Evolutionary conservation across 331 rosid genomes (phyloP), one percentile per base, ranked within the genome.

Genomic region (Rosa hybrid): DNA sequence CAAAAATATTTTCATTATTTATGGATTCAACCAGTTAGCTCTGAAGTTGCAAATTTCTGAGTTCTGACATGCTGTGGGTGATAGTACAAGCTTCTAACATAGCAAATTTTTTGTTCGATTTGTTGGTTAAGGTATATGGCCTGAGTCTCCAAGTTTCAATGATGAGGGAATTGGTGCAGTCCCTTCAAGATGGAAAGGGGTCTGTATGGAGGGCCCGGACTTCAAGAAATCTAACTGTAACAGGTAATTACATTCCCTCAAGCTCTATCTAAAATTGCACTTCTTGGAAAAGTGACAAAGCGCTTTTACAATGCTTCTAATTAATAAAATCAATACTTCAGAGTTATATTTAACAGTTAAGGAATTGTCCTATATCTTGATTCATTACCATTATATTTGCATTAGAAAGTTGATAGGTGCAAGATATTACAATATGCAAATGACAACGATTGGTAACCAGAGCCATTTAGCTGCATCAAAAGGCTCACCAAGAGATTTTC

Each of bases 371-470:
- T 21, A 41, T 27, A 57, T 75, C 23, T 75, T 75, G 42, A 41
- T 75, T 44, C 44, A 56, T 42, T 74, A 8, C 56, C 27, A 21
- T 42, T 75, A 7, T 25, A 56, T 25, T 76, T 39, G 65, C 71
- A 13, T 57, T 75, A 95, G 99, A 81, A 95, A 95, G 84, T 77
- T 95, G 90, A 90, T 95, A 78, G 99, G 99, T 51, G 99, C 99
- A 83, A 92, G 97, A 84, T 95, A 84, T 93, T 95, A 93, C 57
- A 85, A 84, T 38, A 56, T 46, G 38, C 71, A 71, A 65, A 50
- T 44, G 46, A 64, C 80, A 34, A 68, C 71, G n/a, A 68, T 60
- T 38, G 69, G 78, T 34, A 90, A 85, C 82, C 63, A 81, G 53
- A 88, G 90, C 84, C 65, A 39, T 0, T 65, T 23, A 59, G 51